Base-by-base conservation (phyloP, 768 basidiomycete species). In the Kwoniella sp. region DNA sequence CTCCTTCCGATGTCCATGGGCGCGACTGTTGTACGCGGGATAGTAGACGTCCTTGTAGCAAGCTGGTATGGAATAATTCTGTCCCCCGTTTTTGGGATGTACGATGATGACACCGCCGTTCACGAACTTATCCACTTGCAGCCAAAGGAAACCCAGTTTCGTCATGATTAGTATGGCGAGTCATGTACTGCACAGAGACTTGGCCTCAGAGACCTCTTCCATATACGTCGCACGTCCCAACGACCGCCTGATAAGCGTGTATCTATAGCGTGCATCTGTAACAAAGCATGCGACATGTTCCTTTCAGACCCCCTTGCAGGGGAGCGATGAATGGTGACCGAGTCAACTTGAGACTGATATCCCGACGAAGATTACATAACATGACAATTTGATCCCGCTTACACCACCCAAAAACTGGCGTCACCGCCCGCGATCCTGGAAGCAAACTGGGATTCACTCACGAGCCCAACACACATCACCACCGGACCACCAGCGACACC, bases 61-160 rank as follows among this genome's bases (percentile, higher is more conserved):
- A 9, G 46, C 14, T 2, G 46, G 46, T 11, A 46, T 36, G 9
- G 46, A 34, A 29, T 46, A 46, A n/a, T 34, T 46, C 20, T 20
- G 5, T n/a, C 29, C 15, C 5, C 10, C 3, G 17, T 32, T 29
- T 8, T 17, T 22, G 15, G 40, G 26, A 17, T 34, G 17, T 3
- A 46, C 22, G n/a, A 46, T 46, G 4, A 11, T 31, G 11, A 46
- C 46, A 17, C 37, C 46, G 11, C 46, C 46, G 33, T 46, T 34
- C 5, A 46, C 46, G 26, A 46, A 46, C n/a, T 22, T 31, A 19
- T 46, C 46, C 5, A 25, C 28, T 7, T 20, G 14, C 26, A n/a
- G 29, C 17, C 17, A 44, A 11, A 44, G 15, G 5, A 12, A 17
- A 12, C 17, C 14, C 11, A 44, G 8, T 6, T 8, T 4, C 11